Evolutionary conservation across 2,329 filamentous ascomycete genomes (phyloP).

Genomic region (Fusarium sp.): DNA sequence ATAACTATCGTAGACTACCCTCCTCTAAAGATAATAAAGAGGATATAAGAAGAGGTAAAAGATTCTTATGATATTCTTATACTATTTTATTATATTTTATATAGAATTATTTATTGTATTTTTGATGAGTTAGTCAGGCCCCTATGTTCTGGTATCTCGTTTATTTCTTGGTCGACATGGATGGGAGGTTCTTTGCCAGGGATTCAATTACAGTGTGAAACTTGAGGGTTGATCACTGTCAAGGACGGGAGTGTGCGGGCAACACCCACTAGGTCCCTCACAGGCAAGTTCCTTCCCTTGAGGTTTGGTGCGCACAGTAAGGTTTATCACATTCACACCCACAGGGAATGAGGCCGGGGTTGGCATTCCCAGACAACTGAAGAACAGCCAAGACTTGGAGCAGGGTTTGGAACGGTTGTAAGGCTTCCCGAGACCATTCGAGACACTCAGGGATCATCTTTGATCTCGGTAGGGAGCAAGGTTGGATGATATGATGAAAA

Average conservation of each 20-base stretch:
- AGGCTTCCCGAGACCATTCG: neutral
- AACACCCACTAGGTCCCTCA: neutral
- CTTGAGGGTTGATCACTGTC: neutral
- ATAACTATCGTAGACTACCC: too few relatives aligned
- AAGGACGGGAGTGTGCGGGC: neutral
- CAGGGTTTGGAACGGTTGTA: neutral
- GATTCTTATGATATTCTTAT: too few relatives aligned
- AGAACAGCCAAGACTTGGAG: neutral
- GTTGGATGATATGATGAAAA: neutral
- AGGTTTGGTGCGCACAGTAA: constrained; percentile 4
- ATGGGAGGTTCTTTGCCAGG: neutral
- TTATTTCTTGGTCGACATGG: too few relatives aligned
- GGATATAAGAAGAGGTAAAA: too few relatives aligned
- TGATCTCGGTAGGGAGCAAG: neutral
- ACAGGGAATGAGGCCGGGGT: neutral
- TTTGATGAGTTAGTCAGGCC: too few relatives aligned
- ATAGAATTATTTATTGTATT: too few relatives aligned
- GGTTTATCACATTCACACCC: neutral
- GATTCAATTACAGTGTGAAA: neutral
- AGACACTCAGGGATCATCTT: neutral
- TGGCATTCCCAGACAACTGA: neutral
- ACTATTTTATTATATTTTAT: too few relatives aligned
- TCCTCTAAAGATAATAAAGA: too few relatives aligned
- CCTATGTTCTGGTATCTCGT: too few relatives aligned
- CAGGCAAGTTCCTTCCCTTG: constrained; percentile 9